Base-by-base conservation (phyloP, 768 basidiomycete genomes). In the Chalciporus chontae region DNA sequence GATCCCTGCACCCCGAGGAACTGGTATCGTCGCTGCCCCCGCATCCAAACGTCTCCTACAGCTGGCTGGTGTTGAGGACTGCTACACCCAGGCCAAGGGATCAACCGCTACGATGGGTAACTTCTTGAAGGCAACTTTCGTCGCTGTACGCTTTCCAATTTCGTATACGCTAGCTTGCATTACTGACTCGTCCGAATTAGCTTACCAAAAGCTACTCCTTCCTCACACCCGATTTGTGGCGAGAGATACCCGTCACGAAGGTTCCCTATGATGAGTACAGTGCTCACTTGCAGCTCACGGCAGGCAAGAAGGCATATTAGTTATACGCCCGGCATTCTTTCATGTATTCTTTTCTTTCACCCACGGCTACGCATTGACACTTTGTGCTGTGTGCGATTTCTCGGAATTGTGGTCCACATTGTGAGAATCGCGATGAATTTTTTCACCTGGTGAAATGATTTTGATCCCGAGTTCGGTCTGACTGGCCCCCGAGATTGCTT, bases 51-150 rank as follows among this genome's bases (percentile, higher is more conserved):
- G 95, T 59, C 78, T 99, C 64, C 76, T 99, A 57, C 95, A 99
- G 74, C 81, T 98, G 64, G 96, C 96, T 65, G 96, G 96, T 80
- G 84, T 99, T 56, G 84, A 94, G 75, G 96, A 99, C 72, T 85
- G 83, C 68, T 99, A 99, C 81, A 97, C 95, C 48, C 92, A 95
- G 72, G 86, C 95, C 48, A 95, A 94, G 75, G 96, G 96, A 66
- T 94, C 91, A 59, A 99, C 96, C 40, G 94, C 95, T 23, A 99
- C 96, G 52, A 94, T 94, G 91, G 92, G 92, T 66, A 95, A 95
- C 77, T 95, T 98, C 83, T 84, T 96, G 76, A 96, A 97, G 74
- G 94, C 94, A 47, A 94, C 93, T 44, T 94, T 96, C 65, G 87
- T 82, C 66, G 90, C 91, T 32, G 90, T 94, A 69, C 45, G 88